Base-by-base conservation (phyloP, 2,329 filamentous ascomycete genomes). In the Canariomyces notabilis region DNA sequence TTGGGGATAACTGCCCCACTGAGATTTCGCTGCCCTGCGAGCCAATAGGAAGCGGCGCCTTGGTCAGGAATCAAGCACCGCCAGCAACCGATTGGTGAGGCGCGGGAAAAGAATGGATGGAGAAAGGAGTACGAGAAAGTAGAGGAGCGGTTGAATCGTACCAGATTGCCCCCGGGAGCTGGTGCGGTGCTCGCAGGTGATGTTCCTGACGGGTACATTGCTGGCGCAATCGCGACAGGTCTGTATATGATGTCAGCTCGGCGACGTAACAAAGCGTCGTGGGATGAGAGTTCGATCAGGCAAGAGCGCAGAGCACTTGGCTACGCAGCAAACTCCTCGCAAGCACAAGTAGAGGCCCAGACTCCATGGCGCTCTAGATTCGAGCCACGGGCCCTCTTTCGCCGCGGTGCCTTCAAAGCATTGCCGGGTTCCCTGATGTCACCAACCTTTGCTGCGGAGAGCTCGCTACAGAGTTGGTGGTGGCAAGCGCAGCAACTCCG, bases 381-480 rank as follows among this genome's bases (percentile, higher is more conserved):
- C 26, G 26, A 9, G 7, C 20, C 20, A 37, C 49, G 16, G 14
- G n/a, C 20, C 15, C 20, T 19, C 16, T 4, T 23, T 33, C 15
- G 12, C 9, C 29, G 18, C 4, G 26, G 4, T 29, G 26, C 26
- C 26, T 29, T 12, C 26, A 5, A 12, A 29, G 26, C 8, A 29
- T 29, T 29, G 26, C 26, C 26, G 4, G 26, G 26, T 29, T 11
- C 26, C 26, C 9, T 29, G 9, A n/a, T 9, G 35, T 6, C 6
- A 59, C 72, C 62, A 64, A 77, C 74, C 71, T 72, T 52, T 68
- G 52, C 53, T 74, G 73, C 35, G 71, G 68, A 43, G 73, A 67
- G 54, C 60, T 66, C 9, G 64, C 62, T 15, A 41, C 29, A 5
- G 47, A 15, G 33, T 16, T 60, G 21, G 65, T 64, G 20, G 69